Evolutionary conservation across 345 rosid species (phyloP), one percentile per base, ranked within the genome.

Genomic region (Kandelia obovata): DNA sequence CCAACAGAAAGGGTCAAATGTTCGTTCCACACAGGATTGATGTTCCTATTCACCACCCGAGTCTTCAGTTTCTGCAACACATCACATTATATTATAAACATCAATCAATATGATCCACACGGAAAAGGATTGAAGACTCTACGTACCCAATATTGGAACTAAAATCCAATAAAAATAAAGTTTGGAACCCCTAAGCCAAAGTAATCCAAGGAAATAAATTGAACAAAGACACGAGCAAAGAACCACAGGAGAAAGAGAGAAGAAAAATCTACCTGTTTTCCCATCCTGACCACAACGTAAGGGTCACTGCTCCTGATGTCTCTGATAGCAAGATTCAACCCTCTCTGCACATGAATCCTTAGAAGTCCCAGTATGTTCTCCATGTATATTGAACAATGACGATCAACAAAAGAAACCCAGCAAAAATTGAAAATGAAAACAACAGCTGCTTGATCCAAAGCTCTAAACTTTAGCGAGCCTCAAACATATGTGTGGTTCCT

Each of bases 11-110:
- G 89, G 53, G 97, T 94, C 37, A 92, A 83, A 5, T 78, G 82
- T 1, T 92, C 99, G 57, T 92, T 80, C 97, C 99, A 94, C 69
- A 83, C 93, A 1, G 96, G 99, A 74, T 94, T 94, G 26, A 80
- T 20, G 65, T 75, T 73, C 34, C 77, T 66, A 77, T 87, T 87
- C 64, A 89, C 72, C 25, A 88, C 95, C 0, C 86, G 83, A 49
- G 96, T 91, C 77, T 87, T 92, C 80, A 94, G 65, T 73, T 87
- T 91, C 99, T 89, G 91, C 70, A 82, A 61, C 34, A 52, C 5
- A 10, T 16, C 55, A 53, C 5, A 10, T 53, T 61, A 21, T 34
- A 34, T 34, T 19, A 6, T 8, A 39, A 39, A 11, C 15, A 11
- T 10, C 46, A 39, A 39, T 39, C 46, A 39, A 11, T 39, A 10